Percentiles rank a stretch among this genome's conserved stretches.
Conservation (phyloP, 2,329 filamentous ascomycete genomes). For the Xylariaceae sp. region DNA sequence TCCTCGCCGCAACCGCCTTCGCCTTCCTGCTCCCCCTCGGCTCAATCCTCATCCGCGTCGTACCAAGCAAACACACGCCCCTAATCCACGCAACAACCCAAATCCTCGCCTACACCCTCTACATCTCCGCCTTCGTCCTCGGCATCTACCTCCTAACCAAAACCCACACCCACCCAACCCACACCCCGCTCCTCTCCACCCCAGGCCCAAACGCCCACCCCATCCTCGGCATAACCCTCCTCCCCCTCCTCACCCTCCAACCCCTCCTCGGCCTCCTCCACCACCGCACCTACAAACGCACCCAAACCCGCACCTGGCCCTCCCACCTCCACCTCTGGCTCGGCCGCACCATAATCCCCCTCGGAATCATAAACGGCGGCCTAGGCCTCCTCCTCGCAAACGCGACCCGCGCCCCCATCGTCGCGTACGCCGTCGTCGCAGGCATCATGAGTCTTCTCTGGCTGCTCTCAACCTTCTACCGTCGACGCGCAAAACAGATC, state of each 20-base stretch:
- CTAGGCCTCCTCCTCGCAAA: conserved; percentile 38
- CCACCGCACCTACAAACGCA: conserved; percentile 37
- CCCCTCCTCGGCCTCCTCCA: conserved; percentile 40
- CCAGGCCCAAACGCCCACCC: conserved; percentile 38
- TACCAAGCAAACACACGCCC: conserved; percentile 35
- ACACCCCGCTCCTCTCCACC: conserved; percentile 27
- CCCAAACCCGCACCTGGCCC: conserved; percentile 37
- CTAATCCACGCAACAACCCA: conserved; percentile 39
- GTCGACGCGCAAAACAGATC: too few species aligned
- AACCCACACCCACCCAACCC: conserved; percentile 31
- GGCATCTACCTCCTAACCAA: conserved; percentile 39
- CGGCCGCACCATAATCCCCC: conserved; percentile 36
- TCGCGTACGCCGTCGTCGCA: conserved; percentile 38
- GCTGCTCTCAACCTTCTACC: conserved; percentile 32
- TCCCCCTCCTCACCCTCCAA: conserved; percentile 38
- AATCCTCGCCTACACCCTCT: conserved; percentile 34
- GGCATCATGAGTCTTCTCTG: conserved; percentile 36
- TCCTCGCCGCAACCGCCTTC: conserved; percentile 38
- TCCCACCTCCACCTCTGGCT: conserved; percentile 41
- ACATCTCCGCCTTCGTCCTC: conserved; percentile 37
- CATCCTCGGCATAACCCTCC: conserved; percentile 42
- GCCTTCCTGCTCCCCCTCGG: conserved; percentile 42
- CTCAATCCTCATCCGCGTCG: conserved; percentile 38
- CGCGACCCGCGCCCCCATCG: conserved; percentile 27
- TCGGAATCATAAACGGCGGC: conserved; percentile 43